Evolutionary conservation across 768 basidiomycete genomes (phyloP), one percentile per base, ranked within the genome.

Genomic region (Suillus plorans): DNA sequence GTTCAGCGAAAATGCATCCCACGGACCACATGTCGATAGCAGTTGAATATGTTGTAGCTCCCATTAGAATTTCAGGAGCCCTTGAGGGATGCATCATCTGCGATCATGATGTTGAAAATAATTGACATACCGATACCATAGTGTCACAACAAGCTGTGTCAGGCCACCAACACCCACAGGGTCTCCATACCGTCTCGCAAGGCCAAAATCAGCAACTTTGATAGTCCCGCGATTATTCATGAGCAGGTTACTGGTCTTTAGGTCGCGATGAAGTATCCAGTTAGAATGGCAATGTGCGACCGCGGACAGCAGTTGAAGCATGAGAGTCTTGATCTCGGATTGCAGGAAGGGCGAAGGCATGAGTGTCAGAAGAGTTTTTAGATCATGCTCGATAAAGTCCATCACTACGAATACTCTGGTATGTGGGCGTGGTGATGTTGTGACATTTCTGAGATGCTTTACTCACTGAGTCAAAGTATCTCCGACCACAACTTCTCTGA

Each of bases 221-320:
- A 99, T 96, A 44, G 92, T 96, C 1, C 97, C 97, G 9, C 97
- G 89, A 74, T 99, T 99, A 77, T 99, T 99, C 97, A 99, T 97
- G 55, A 99, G 84, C 42, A 99, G 78, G 74, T 99, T 99, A 71
- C 94, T 96, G 22, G 97, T 99, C 77, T 99, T 99, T 66, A 99
- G 77, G 75, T 99, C 97, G 31, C 97, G 89, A 73, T 99, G 97
- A 6, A 99, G 83, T 69, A 99, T 98, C 97, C 97, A 99, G 65
- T 97, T 94, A 25, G 90, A 83, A 78, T 99, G 97, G 72, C 95
- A 98, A 68, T 96, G 92, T 4, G 88, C 88, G 39, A 99, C 90
- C 10, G 97, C 97, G 53, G 95, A 96, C 34, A 99, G 79, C 7
- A 99, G 82, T 76, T 99, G 97, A 31, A 92, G 78, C 88, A 98